Percentiles rank a stretch among this genome's conserved stretches.
Evolutionary conservation across 345 rosid species (phyloP).

Genomic region (Carallia pectinifolia): DNA sequence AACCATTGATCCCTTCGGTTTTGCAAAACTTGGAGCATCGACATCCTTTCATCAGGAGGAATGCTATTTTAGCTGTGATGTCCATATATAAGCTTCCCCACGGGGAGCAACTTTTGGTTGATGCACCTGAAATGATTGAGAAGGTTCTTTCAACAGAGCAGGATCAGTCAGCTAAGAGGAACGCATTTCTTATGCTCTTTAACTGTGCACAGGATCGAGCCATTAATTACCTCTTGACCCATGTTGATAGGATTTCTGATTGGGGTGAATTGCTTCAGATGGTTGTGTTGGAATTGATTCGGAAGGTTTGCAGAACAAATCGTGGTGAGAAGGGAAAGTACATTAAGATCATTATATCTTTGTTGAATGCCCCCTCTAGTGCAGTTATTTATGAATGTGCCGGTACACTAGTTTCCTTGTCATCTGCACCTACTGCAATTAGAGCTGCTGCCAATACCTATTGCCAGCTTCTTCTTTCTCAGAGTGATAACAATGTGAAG

Average conservation of each 20-base stretch:
- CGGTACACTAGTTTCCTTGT: conserved; percentile 75
- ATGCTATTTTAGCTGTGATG: conserved; percentile 72
- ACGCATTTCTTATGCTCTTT: conserved; percentile 81
- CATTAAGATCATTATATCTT: conserved; percentile 67
- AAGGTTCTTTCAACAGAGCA: conserved; percentile 64
- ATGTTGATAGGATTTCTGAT: conserved; percentile 65
- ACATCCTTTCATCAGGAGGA: conserved; percentile 67
- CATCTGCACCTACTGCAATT: conserved; percentile 88
- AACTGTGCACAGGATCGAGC: conserved; percentile 71
- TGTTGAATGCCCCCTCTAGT: conserved; percentile 66
- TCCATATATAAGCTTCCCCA: conserved; percentile 69
- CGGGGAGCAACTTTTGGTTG: conserved; percentile 68
- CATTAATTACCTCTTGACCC: conserved; percentile 54
- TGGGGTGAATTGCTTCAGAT: conserved; percentile 76
- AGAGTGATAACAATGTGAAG: conserved; percentile 89
- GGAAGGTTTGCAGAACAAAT: conserved; percentile 67
- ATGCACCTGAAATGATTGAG: conserved; percentile 80
- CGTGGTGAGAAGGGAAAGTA: conserved; percentile 67
- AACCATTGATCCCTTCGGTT: conserved; percentile 72
- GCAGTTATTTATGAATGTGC: conserved; percentile 79
- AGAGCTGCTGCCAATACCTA: conserved; percentile 84
- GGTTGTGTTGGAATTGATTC: conserved; percentile 74
- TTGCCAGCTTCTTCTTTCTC: conserved; percentile 77
- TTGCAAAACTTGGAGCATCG: conserved; percentile 72
- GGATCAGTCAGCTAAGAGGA: conserved; percentile 70